Conservation (phyloP, 2,329 filamentous ascomycete genomes). For the Leptographium radiaticola region DNA sequence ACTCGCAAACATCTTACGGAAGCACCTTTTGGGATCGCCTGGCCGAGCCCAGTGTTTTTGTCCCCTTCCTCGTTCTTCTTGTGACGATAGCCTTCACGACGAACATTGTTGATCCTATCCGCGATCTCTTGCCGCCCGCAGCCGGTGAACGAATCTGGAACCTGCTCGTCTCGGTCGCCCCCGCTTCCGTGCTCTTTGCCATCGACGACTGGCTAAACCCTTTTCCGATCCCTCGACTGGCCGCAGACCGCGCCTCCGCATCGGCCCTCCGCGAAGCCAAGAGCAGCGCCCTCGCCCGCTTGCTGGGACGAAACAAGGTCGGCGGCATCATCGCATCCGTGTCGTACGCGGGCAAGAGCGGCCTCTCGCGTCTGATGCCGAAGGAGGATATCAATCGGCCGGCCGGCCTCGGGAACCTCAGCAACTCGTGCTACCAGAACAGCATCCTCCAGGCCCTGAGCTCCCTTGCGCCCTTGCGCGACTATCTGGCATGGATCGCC, state of each 20-base stretch:
- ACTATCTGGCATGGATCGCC: slow-evolving; percentile 45
- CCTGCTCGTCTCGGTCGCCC: slow-evolving; percentile 40
- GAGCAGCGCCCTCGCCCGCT: slow-evolving; percentile 48
- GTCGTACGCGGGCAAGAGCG: slow-evolving; percentile 41
- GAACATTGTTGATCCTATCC: slow-evolving; percentile 12
- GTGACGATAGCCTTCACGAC: slow-evolving; percentile 22
- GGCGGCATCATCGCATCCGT: slow-evolving; percentile 42
- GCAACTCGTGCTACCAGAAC: slow-evolving; percentile 97
- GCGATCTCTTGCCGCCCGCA: slow-evolving; percentile 22
- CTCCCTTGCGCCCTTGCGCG: slow-evolving; percentile 55
- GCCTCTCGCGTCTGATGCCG: slow-evolving; percentile 12
- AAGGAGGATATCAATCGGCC: slow-evolving; percentile 32
- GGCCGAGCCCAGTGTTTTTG: slow-evolving; percentile 21
- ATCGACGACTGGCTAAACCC: slow-evolving; percentile 42
- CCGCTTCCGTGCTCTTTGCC: slow-evolving; percentile 42
- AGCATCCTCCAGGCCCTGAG: slow-evolving; percentile 80
- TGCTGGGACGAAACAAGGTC: slow-evolving; percentile 44
- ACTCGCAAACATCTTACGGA: slow-evolving; percentile 13
- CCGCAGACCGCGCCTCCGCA: slow-evolving; percentile 1
- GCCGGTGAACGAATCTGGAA: slow-evolving; percentile 39
- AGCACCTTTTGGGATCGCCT: slow-evolving; percentile 18
- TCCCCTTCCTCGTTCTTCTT: slow-evolving; percentile 21
- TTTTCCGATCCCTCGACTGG: slow-evolving; percentile 25
- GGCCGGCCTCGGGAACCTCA: slow-evolving; percentile 72
- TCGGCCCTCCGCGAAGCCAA: slow-evolving; percentile 41